Evolutionary conservation across 768 basidiomycete genomes (phyloP), one percentile per base, ranked within the genome.

Genomic region (Kwoniella shandongensis): DNA sequence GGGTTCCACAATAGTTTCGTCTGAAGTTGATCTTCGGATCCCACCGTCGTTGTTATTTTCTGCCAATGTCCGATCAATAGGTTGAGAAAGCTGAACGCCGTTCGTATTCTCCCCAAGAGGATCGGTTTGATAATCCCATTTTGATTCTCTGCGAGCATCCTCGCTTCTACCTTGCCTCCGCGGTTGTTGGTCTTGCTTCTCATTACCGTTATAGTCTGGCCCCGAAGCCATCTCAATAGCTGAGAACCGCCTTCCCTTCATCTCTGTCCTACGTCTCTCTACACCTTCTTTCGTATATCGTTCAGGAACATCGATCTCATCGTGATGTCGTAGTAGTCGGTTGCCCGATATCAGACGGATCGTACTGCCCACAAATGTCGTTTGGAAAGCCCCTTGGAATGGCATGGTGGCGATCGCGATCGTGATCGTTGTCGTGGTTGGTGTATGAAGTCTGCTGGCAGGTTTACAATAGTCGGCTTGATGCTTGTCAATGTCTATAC

Each of bases 351-450:
- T 27, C 4, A 38, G 13, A 0, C 57, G 49, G 22, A 58, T 51
- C 4, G 38, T 20, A 15, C 50, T 45, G 8, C 57, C 57, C n/a
- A 58, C 13, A 18, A 47, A 22, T 1, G 57, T 58, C 13, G 49
- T 58, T 26, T 58, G 57, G 35, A 58, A 58, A 1, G 57, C 48
- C 22, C 45, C 45, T 27, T 58, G 51, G 50, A 45, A 58, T 22
- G 42, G 57, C 54, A 55, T 52, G 17, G 18, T n/a, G 29, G 18
- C 7, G 3, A 23, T 2, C 3, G 7, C 44, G 18, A 30, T 27
- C 2, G 4, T 5, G 44, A 18, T 46, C 26, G 15, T 2, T 36
- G 8, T 36, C 35, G 8, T 36, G 35, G 8, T 17, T n/a, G n/a
- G n/a, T n/a, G n/a, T n/a, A n/a, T n/a, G n/a, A n/a, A n/a, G n/a